A percentile compares a stretch with the other conserved stretches of the same genome.
phyloP scores from a whole-genome alignment of 495 filamentous ascomycete genomes.

The Apodospora peruviana region DNA sequence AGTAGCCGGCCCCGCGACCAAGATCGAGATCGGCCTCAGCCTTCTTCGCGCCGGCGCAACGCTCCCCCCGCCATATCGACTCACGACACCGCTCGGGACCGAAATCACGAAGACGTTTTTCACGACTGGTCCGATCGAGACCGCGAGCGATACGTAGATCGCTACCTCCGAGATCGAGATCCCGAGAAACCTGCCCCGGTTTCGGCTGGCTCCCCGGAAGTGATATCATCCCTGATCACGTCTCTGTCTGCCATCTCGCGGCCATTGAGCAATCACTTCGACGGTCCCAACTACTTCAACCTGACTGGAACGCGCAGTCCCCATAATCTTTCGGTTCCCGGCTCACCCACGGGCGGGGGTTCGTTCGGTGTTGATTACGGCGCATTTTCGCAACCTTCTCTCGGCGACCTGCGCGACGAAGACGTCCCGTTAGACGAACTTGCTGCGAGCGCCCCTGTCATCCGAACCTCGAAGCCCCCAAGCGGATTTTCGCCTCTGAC shows the following conservation, averaged over 20 bases:
- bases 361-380: conserved; percentile 72
- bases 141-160: conserved; percentile 23
- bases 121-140: conserved; percentile 23
- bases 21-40: conserved; percentile 6
- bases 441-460: conserved; percentile 73
- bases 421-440: conserved; percentile 52
- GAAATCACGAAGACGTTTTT: conserved; percentile 23
- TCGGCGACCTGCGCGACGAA: conserved; percentile 51
- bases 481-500: conserved; percentile 66
- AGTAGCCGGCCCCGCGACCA: conserved; percentile 12
- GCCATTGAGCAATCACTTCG: conserved; percentile 68
- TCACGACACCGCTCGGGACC: conserved; percentile 11
- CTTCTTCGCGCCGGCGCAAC: conserved; percentile 9
- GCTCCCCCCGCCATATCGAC: conserved; percentile 10
- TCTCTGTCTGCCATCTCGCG: conserved; percentile 82
- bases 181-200: conserved; percentile 10
- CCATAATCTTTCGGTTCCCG: conserved; percentile 43
- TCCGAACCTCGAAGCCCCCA: conserved; percentile 80
- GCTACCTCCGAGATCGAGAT: conserved; percentile 23
- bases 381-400: conserved; percentile 42
- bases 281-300: conserved; percentile 32
- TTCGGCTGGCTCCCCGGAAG: conserved; percentile 75
- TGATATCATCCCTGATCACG: conserved; percentile 90
- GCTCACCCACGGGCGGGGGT: conserved; percentile 43
- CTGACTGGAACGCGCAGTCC: conserved; percentile 28